phyloP scores from a whole-genome alignment of 2,329 filamentous ascomycete species.

The Alternaria sp. region DNA sequence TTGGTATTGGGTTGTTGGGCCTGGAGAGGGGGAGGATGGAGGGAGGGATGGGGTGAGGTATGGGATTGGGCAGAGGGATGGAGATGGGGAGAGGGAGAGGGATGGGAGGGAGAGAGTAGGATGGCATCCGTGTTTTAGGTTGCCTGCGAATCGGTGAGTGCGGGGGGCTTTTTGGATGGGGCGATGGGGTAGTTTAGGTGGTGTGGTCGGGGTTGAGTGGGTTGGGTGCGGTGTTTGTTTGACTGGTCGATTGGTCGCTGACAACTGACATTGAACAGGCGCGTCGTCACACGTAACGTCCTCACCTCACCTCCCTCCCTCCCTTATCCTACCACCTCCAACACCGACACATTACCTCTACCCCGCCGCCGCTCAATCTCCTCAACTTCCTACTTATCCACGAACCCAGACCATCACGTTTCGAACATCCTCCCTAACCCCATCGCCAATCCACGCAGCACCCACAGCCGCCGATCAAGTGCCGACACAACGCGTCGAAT shows the following conservation, averaged over 20 bases:
- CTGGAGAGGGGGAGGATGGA: background rate
- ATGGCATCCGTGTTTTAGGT: background rate
- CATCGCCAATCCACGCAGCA: background rate
- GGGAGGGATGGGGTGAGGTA: too few species aligned
- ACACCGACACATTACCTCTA: background rate
- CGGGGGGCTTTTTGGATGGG: background rate
- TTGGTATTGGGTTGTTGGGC: background rate
- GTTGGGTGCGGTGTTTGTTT: background rate
- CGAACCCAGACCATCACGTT: background rate
- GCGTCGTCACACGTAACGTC: background rate
- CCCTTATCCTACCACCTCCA: background rate
- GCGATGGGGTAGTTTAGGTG: too few species aligned
- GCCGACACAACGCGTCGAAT: background rate
- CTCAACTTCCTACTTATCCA: background rate
- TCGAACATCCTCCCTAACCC: background rate
- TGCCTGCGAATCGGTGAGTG: background rate
- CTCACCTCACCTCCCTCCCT: background rate
- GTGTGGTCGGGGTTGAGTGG: background rate
- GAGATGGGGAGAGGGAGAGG: background rate
- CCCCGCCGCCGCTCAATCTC: background rate
- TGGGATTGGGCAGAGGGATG: too few species aligned
- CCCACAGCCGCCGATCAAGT: background rate
- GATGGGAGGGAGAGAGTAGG: background rate
- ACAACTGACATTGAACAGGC: background rate
- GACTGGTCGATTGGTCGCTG: background rate